These are phyloP conservation scores for Syzygium grande DNA, from an alignment of 345 rosid species.

Conservation along the genomic window DNA sequence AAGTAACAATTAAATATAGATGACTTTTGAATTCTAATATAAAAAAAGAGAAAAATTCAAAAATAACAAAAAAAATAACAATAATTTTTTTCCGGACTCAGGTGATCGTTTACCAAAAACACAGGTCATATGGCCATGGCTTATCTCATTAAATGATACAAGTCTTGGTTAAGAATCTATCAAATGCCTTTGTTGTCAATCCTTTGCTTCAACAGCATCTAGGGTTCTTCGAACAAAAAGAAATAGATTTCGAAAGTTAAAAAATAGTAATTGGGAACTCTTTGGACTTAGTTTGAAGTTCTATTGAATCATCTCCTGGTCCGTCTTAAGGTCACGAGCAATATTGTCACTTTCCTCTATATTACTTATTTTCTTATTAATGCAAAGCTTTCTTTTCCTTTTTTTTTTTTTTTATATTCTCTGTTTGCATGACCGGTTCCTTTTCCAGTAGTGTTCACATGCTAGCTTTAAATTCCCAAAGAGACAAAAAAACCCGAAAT, in stretches of 20 bases:
- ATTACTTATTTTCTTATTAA: not conserved
- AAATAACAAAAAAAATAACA: not conserved
- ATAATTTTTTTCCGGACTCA: no score
- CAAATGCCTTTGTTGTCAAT: not conserved
- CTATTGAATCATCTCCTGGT: not conserved
- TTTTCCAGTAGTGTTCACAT: not conserved
- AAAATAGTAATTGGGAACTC: not conserved
- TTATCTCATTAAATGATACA: not conserved
- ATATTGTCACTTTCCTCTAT: not conserved
- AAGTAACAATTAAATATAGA: not conserved
- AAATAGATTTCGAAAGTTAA: not conserved
- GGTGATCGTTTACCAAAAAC: not conserved
- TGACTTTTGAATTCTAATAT: not conserved
- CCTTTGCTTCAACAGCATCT: not conserved
- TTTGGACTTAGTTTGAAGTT: not conserved
- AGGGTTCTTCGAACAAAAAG: not conserved
- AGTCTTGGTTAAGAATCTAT: not conserved
- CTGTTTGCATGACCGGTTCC: not conserved
- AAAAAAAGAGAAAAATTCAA: not conserved
- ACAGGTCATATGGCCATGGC: not conserved
- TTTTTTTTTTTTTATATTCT: no score
- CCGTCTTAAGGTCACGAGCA: not conserved
- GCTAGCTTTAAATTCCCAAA: not conserved
- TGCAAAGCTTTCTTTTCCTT: not conserved
- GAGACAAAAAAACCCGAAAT: not conserved